Percentiles rank a stretch among this genome's conserved stretches.
Conservation (phyloP, 1,284 basidiomycete genomes). For the Sanghuangporus baumii region DNA sequence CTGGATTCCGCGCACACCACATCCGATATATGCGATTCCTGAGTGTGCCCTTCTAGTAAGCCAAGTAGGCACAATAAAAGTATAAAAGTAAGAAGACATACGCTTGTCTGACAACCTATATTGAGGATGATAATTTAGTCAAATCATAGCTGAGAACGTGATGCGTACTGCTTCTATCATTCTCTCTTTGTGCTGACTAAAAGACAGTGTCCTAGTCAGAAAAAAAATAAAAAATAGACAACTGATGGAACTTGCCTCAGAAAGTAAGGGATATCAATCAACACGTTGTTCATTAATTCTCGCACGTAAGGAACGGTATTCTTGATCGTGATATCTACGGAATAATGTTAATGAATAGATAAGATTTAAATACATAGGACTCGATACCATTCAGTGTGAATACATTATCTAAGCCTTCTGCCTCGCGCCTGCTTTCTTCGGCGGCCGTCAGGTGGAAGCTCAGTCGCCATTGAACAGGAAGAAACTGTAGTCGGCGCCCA, state of each 20-base stretch:
- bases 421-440: constrained; percentile 33
- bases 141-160: constrained; percentile 15
- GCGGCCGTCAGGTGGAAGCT: constrained; percentile 36
- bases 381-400: constrained; percentile 34
- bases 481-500: constrained; percentile 38
- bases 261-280: constrained; percentile 40
- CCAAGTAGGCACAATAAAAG: neutral
- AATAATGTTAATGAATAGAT: neutral
- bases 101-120: constrained; percentile 23
- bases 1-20: constrained; percentile 45
- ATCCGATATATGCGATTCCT: constrained; percentile 40
- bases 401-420: constrained; percentile 38
- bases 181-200: constrained; percentile 37
- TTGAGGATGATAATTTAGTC: neutral
- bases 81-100: constrained; percentile 3
- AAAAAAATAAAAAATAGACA: neutral
- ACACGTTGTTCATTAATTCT: constrained; percentile 38
- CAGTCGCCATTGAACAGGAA: constrained; percentile 50
- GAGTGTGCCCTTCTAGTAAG: neutral
- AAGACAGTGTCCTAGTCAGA: constrained; percentile 6
- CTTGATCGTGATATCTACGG: constrained; percentile 38
- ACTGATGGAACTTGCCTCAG: constrained; percentile 22
- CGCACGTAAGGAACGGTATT: constrained; percentile 39
- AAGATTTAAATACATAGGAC: neutral
- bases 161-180: constrained; percentile 41